Conservation (phyloP, 305 asterid genomes). For the Fraxinus xanthoxyloides region DNA sequence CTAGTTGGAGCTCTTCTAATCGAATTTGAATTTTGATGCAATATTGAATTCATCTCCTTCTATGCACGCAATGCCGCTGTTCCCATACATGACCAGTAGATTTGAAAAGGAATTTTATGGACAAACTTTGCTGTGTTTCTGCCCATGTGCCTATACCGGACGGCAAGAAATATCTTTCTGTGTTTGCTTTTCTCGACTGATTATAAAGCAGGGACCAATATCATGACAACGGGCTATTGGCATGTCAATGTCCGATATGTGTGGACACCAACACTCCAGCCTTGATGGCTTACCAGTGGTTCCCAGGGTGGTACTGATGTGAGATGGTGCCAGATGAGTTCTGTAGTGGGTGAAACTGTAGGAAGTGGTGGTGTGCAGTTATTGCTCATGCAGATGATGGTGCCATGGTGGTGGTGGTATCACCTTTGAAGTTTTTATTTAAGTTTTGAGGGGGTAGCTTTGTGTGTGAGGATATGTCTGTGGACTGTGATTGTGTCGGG, state of each 20-base stretch:
- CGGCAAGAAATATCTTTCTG: not conserved
- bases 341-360: not conserved
- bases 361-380: not conserved
- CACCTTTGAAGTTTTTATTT: not conserved
- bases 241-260: not conserved
- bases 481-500: not conserved
- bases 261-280: not conserved
- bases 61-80: not conserved
- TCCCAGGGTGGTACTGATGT: not conserved
- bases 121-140: not conserved
- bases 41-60: not conserved
- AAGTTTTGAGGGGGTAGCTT: not conserved
- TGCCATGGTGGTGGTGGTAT: not conserved
- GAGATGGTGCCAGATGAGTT: not conserved
- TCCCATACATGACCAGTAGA: not conserved
- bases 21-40: not conserved
- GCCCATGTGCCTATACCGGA: not conserved
- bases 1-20: not conserved
- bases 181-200: not conserved
- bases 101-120: not conserved
- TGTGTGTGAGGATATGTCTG: not conserved
- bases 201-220: not conserved
- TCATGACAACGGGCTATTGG: not conserved
- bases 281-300: not conserved
- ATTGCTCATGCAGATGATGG: not conserved